Percentiles rank a stretch among this genome's conserved stretches.
Evolutionary conservation across 495 filamentous ascomycete genomes (phyloP).

Genomic region (Trichodelitschia bisporula): DNA sequence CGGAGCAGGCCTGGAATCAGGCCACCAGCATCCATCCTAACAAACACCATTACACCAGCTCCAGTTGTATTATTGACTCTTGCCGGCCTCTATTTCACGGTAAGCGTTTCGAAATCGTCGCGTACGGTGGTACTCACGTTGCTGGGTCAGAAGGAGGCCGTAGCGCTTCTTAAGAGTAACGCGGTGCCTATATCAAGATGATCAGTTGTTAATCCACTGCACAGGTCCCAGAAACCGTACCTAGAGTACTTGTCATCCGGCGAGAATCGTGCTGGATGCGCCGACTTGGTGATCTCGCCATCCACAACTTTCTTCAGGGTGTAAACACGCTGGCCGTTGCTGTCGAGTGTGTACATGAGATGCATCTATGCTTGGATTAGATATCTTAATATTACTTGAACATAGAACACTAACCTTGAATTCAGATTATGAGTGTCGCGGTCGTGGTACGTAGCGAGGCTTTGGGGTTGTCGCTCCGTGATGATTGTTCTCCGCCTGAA

Average conservation of each 20-base stretch:
- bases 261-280: constrained; percentile 89
- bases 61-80: too few species aligned
- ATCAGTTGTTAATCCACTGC: constrained; percentile 5
- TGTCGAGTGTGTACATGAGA: constrained; percentile 67
- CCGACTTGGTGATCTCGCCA: constrained; percentile 73
- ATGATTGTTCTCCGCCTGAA: too few species aligned
- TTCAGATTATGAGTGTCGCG: too few species aligned
- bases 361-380: constrained; percentile 27
- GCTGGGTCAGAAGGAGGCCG: constrained; percentile 62
- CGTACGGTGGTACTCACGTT: too few species aligned
- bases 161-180: constrained; percentile 85
- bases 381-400: constrained; percentile 1
- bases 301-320: constrained; percentile 62
- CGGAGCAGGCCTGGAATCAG: too few species aligned
- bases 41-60: too few species aligned
- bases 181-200: constrained; percentile 30
- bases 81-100: too few species aligned
- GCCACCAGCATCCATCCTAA: too few species aligned
- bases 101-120: too few species aligned
- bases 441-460: too few species aligned
- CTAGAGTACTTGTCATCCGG: constrained; percentile 95
- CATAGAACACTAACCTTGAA: too few species aligned
- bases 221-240: constrained; percentile 17
- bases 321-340: constrained; percentile 63
- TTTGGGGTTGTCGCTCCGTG: too few species aligned